phyloP scores from a whole-genome alignment of 768 basidiomycete genomes.

The Tricholoma furcatifolium region DNA sequence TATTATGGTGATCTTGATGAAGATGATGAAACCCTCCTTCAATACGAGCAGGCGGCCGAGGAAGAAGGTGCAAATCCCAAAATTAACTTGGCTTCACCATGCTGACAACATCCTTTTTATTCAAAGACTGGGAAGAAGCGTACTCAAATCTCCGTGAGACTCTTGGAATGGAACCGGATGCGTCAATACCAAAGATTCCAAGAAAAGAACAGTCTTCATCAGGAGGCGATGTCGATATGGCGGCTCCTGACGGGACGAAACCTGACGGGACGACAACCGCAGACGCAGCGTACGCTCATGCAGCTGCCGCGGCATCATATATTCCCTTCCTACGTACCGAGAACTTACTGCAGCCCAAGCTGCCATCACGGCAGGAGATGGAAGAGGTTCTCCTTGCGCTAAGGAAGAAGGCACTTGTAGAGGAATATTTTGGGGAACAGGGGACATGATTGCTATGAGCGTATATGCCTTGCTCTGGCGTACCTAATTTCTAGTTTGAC shows the following conservation, averaged over 20 bases:
- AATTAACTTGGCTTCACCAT: background rate
- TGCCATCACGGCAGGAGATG: constrained; percentile 79
- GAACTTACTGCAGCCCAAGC: constrained; percentile 69
- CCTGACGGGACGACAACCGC: constrained; percentile 22
- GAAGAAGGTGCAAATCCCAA: constrained; percentile 55
- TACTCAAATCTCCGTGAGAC: constrained; percentile 51
- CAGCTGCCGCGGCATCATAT: constrained; percentile 32
- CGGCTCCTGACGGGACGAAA: constrained; percentile 25
- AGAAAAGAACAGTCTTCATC: constrained; percentile 23
- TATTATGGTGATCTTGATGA: constrained; percentile 96
- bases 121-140: constrained; percentile 66
- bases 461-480: background rate
- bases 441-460: constrained; percentile 18
- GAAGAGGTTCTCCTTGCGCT: constrained; percentile 71
- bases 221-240: constrained; percentile 40
- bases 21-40: constrained; percentile 59
- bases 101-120: background rate
- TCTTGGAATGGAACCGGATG: constrained; percentile 51
- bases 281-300: constrained; percentile 33
- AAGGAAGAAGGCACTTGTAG: constrained; percentile 78
- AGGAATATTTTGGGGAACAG: constrained; percentile 61
- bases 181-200: constrained; percentile 52
- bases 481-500: no score
- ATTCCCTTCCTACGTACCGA: constrained; percentile 76
- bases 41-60: constrained; percentile 71